Evolutionary conservation across 2,329 filamentous ascomycete species (phyloP), one percentile per base, ranked within the genome.

Genomic region (Xylaria sp.): DNA sequence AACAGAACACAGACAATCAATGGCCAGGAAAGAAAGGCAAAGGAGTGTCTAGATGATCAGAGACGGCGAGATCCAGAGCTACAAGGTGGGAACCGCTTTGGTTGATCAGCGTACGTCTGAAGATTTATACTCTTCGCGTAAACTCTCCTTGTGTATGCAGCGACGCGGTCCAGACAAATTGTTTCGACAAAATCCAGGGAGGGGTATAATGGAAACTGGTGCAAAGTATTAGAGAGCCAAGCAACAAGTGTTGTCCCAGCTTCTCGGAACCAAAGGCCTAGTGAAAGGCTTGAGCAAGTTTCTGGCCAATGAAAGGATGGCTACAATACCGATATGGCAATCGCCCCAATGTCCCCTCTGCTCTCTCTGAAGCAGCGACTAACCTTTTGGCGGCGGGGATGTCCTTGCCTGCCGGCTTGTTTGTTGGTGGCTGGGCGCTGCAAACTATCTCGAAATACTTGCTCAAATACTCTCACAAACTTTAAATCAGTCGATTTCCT

Each of bases 381-480:
- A 28, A 28, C 28, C 13, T 15, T 62, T 63, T 62, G 62, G 62
- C 56, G 62, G 49, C 31, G 63, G 36, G 43, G 23, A n/a, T n/a
- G 57, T 18, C 5, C 12, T 28, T 10, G 15, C 15, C 8, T 8
- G 13, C 28, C 23, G 23, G 25, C 23, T 3, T 28, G 9, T 18
- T 41, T 39, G 39, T n/a, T 33, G 56, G 55, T 3, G 43, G 41
- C 61, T 64, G 51, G 56, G 60, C 36, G 48, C 59, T 59, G 60
- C 31, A 41, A 48, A 36, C n/a, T 3, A 15, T 31, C 33, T 33
- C 2, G 7, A 43, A 64, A 69, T 69, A 71, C 63, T 69, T 71
- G 69, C 69, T 71, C 69, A 71, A 69, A 71, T 41, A 43, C 41
- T 51, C 69, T 62, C 69, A 64, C 20, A 48, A 48, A 20, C n/a